Percentiles rank a stretch among this genome's conserved stretches.
phyloP scores from a whole-genome alignment of 768 basidiomycete genomes.

The Crassisporium funariophilum region DNA sequence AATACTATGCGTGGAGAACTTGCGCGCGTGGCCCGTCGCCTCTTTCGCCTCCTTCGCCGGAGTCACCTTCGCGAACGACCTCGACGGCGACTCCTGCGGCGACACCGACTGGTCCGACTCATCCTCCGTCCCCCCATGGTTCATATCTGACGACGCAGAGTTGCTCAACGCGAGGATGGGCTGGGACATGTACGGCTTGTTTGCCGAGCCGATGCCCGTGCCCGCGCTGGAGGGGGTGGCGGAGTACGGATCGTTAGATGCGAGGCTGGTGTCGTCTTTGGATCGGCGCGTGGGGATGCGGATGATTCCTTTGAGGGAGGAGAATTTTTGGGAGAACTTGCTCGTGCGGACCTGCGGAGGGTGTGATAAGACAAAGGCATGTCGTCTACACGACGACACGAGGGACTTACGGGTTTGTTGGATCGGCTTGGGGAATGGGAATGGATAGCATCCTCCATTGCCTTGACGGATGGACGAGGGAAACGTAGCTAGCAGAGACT shows the following conservation, averaged over 20 bases:
- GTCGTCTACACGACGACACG: not conserved
- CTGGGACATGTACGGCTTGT: slow-evolving; percentile 51
- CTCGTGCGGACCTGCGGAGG: slow-evolving; percentile 28
- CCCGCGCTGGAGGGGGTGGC: slow-evolving; percentile 6
- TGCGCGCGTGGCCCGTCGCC: not conserved
- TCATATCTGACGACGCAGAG: slow-evolving; percentile 1
- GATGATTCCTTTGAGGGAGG: slow-evolving; percentile 37
- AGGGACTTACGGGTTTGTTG: no score
- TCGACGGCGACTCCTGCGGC: slow-evolving; percentile 8
- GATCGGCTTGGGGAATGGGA: no score
- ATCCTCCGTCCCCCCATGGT: slow-evolving; percentile 9
- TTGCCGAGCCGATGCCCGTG: slow-evolving; percentile 5
- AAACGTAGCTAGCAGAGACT: no score
- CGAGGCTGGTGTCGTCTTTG: slow-evolving; percentile 23
- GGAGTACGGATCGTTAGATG: slow-evolving; percentile 17
- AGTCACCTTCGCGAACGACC: not conserved
- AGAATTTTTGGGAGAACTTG: slow-evolving; percentile 43
- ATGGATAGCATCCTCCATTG: no score
- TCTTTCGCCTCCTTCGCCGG: not conserved
- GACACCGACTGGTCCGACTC: slow-evolving; percentile 24
- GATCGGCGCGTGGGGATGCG: slow-evolving; percentile 31
- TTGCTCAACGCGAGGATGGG: slow-evolving; percentile 34
- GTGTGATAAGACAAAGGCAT: not conserved
- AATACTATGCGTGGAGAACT: not conserved
- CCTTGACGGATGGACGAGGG: no score